These are phyloP conservation scores for Ceratocystis variospora DNA, from an alignment of 2,329 filamentous ascomycete genomes.

Conservation along the genomic window DNA sequence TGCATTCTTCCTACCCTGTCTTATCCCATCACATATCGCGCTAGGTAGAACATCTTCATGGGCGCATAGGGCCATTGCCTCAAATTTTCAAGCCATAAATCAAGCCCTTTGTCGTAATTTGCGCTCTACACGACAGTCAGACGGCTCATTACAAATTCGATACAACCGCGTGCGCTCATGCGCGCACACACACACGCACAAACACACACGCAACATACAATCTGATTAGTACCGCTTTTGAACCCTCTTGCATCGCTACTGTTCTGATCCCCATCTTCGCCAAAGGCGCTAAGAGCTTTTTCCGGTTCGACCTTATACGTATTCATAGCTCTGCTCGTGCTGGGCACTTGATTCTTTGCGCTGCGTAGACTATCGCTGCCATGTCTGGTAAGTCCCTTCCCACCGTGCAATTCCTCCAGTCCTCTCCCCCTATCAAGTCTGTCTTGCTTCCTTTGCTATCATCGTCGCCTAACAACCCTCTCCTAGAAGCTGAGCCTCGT, in stretches of 20 bases:
- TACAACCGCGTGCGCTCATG: neutral
- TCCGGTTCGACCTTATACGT: neutral
- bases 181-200: too few relatives aligned
- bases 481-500: slow-evolving; percentile 55
- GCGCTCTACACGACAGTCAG: neutral
- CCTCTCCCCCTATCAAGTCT: neutral
- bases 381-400: slow-evolving; percentile 5
- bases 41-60: neutral
- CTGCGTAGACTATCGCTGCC: neutral
- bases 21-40: neutral
- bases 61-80: neutral
- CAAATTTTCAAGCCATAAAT: neutral
- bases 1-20: neutral
- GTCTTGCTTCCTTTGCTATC: neutral
- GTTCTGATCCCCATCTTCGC: neutral
- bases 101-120: neutral
- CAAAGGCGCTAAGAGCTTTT: neutral
- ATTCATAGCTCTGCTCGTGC: neutral
- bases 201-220: neutral
- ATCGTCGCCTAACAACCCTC: slow-evolving; percentile 23
- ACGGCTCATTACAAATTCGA: neutral
- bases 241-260: neutral
- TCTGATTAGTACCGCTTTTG: neutral
- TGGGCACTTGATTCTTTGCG: neutral
- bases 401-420: neutral